Conservation (phyloP, 768 basidiomycete genomes). For the Lentinula edodes region DNA sequence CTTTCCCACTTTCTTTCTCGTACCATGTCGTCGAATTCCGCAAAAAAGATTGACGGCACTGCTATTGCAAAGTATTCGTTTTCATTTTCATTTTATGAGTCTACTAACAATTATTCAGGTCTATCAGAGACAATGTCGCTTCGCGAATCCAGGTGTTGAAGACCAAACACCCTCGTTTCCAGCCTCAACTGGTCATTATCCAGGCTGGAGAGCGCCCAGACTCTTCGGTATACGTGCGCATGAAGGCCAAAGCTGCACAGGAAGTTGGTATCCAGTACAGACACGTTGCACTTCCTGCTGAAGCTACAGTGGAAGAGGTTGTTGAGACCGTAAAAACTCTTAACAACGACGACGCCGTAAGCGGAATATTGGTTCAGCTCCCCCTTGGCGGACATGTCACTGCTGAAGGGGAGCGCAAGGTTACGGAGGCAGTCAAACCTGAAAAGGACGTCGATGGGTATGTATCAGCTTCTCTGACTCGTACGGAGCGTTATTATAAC, state of each 20-base stretch:
- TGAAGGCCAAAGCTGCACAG: slow-evolving; percentile 95
- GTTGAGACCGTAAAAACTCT: slow-evolving; percentile 73
- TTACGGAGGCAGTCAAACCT: slow-evolving; percentile 93
- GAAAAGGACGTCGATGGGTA: slow-evolving; percentile 98
- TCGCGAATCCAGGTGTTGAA: slow-evolving; percentile 60
- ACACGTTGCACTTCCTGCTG: slow-evolving; percentile 69
- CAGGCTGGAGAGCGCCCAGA: slow-evolving; percentile 93
- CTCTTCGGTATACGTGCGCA: slow-evolving; percentile 89
- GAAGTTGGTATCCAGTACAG: slow-evolving; percentile 88
- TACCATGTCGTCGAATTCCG: slow-evolving; percentile 31
- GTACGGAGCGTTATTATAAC: not conserved
- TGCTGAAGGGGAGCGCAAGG: slow-evolving; percentile 76
- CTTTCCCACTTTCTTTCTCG: slow-evolving; percentile 12
- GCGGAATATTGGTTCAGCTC: slow-evolving; percentile 92
- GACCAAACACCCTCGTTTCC: slow-evolving; percentile 76
- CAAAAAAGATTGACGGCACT: slow-evolving; percentile 73
- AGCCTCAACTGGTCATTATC: slow-evolving; percentile 85
- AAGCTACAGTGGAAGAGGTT: slow-evolving; percentile 68
- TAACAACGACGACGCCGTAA: slow-evolving; percentile 76
- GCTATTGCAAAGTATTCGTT: slow-evolving; percentile 71
- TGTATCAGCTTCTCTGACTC: slow-evolving; percentile 15
- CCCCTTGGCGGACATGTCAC: slow-evolving; percentile 83
- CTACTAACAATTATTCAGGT: slow-evolving; percentile 38
- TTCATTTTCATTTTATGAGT: slow-evolving; percentile 1
- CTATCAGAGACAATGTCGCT: slow-evolving; percentile 75